A percentile compares a stretch with the other conserved stretches of the same genome.
Conservation (phyloP, 768 basidiomycete species). For the Naganishia vishniacii region DNA sequence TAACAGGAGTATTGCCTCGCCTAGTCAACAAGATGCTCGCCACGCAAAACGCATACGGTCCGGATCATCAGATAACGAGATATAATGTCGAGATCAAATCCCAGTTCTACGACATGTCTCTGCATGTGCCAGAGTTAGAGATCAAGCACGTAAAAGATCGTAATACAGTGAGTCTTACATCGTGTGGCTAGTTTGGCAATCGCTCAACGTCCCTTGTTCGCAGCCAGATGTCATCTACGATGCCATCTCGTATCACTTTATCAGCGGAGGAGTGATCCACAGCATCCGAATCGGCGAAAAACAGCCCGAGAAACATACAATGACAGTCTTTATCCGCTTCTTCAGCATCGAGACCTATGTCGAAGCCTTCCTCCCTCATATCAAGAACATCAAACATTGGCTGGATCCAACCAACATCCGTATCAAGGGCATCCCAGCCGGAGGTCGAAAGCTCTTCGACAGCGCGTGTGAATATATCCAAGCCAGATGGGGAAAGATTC, state of each 20-base stretch:
- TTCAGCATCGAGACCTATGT: conserved; percentile 19
- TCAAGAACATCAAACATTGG: not conserved
- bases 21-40: conserved; percentile 12
- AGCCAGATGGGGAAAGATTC: not conserved
- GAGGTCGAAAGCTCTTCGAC: conserved; percentile 5
- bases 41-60: not conserved
- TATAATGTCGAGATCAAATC: conserved; percentile 13
- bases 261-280: conserved; percentile 11
- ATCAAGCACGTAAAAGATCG: not conserved
- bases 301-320: not conserved
- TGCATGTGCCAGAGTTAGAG: conserved; percentile 11
- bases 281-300: conserved; percentile 12
- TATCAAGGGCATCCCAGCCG: not conserved
- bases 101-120: not conserved
- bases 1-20: no score
- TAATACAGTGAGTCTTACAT: not conserved
- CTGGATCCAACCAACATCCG: not conserved
- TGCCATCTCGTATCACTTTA: not conserved
- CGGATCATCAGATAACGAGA: not conserved
- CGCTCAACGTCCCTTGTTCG: not conserved
- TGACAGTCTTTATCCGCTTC: conserved; percentile 7
- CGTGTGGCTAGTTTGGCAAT: no score
- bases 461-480: not conserved
- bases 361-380: conserved; percentile 13
- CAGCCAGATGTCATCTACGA: conserved; percentile 16